These are phyloP conservation scores for Metarhizium rileyi DNA, from an alignment of 2,329 filamentous ascomycete genomes.

Conservation along the genomic window DNA sequence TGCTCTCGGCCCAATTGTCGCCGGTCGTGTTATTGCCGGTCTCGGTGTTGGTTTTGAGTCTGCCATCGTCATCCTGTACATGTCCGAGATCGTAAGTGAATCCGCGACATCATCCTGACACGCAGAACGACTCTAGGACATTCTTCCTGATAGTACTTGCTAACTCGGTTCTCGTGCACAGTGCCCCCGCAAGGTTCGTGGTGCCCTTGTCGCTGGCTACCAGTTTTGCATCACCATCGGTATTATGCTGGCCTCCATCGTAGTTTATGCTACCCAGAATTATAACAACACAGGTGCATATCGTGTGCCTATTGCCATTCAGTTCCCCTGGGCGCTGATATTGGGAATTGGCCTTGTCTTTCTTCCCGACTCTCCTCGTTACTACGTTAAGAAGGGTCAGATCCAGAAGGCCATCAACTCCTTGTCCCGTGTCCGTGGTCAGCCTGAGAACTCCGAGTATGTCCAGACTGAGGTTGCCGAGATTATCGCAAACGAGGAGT, in stretches of 20 bases:
- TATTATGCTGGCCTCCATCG: constrained; percentile 62
- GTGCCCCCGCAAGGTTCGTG: constrained; percentile 61
- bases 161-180: constrained; percentile 9
- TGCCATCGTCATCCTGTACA: constrained; percentile 74
- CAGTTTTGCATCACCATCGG: constrained; percentile 79
- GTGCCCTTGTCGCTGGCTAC: constrained; percentile 71
- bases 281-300: constrained; percentile 56
- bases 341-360: constrained; percentile 62
- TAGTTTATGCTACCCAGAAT: constrained; percentile 62
- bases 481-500: constrained; percentile 82
- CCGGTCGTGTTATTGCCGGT: constrained; percentile 66
- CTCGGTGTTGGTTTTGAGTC: constrained; percentile 74
- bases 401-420: constrained; percentile 53
- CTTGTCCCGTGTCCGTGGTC: constrained; percentile 62
- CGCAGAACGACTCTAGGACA: too few species aligned
- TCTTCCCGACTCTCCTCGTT: constrained; percentile 79
- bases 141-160: too few species aligned
- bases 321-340: constrained; percentile 73
- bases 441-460: constrained; percentile 61
- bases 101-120: neutral
- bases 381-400: constrained; percentile 69
- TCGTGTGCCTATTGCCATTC: constrained; percentile 71
- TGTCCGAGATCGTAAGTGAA: constrained; percentile 62
- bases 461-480: constrained; percentile 76
- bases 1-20: constrained; percentile 53